A percentile compares a stretch with the other conserved stretches of the same genome.
Evolutionary conservation across 345 rosid species (phyloP).

Genomic region (Balakata baccata): DNA sequence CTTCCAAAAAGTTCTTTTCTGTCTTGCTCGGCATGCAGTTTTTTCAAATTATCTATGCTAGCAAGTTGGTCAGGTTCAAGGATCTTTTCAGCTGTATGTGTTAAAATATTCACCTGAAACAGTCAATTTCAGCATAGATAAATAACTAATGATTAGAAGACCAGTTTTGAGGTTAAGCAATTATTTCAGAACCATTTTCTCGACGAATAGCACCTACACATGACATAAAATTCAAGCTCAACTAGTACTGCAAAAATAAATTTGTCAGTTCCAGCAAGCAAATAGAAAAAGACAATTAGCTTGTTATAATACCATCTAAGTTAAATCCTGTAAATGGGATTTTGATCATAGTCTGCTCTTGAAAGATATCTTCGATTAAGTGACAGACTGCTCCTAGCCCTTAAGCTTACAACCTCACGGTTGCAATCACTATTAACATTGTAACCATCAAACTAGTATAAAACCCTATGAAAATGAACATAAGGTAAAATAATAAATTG

Average conservation of each 20-base stretch:
- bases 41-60: slow-evolving; percentile 34
- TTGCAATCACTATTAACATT: background rate
- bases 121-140: background rate
- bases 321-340: background rate
- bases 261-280: background rate
- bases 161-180: background rate
- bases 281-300: background rate
- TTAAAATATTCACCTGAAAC: slow-evolving; percentile 64
- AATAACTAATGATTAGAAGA: background rate
- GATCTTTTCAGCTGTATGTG: slow-evolving; percentile 51
- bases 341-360: slow-evolving; percentile 3
- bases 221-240: background rate
- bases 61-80: slow-evolving; percentile 8
- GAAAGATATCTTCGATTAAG: background rate
- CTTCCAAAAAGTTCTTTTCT: slow-evolving; percentile 42
- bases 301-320: background rate
- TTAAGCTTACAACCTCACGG: slow-evolving; percentile 4
- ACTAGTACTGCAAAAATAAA: background rate
- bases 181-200: background rate
- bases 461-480: background rate
- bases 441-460: background rate
- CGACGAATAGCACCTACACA: background rate
- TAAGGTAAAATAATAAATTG: background rate
- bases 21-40: slow-evolving; percentile 51
- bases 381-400: background rate